A percentile compares a stretch with the other conserved stretches of the same genome.
Evolutionary conservation across 139 green algal species (phyloP).

Genomic region (Auxenochlorella protothecoides): DNA sequence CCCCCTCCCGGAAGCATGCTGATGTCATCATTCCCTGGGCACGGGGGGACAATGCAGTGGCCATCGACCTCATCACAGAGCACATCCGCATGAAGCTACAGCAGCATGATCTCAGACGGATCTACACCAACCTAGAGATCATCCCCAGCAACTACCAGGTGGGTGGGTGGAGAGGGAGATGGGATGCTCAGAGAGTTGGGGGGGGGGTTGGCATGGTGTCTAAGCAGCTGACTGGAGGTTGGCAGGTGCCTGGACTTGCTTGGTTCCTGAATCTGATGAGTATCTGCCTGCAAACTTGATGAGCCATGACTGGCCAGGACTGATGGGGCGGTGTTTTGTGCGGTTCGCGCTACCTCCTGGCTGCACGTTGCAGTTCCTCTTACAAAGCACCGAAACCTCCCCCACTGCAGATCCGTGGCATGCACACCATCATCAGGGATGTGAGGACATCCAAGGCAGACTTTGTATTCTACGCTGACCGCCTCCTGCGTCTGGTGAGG

Average conservation of each 20-base stretch:
- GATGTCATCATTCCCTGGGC: constrained; percentile 94
- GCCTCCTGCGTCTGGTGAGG: constrained; percentile 57
- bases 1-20: constrained; percentile 66
- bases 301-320: too few relatives aligned
- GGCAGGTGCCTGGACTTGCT: too few relatives aligned
- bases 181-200: too few relatives aligned
- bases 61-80: constrained; percentile 95
- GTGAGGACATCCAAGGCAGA: constrained; percentile 62
- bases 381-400: constrained; percentile 8
- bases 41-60: constrained; percentile 68
- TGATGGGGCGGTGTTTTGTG: too few relatives aligned
- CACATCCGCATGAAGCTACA: constrained; percentile 91
- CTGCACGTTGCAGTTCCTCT: too few relatives aligned
- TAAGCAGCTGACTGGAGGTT: too few relatives aligned
- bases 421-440: constrained; percentile 97
- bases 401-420: constrained; percentile 74
- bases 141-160: constrained; percentile 18
- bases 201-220: too few relatives aligned
- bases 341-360: too few relatives aligned
- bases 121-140: constrained; percentile 84
- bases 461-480: constrained; percentile 94
- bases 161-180: neutral
- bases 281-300: too few relatives aligned
- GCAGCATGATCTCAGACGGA: constrained; percentile 80
- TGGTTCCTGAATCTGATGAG: too few relatives aligned